Evolutionary conservation across 2,329 filamentous ascomycete species (phyloP).

Genomic region (Sarocladiaceae sp.): DNA sequence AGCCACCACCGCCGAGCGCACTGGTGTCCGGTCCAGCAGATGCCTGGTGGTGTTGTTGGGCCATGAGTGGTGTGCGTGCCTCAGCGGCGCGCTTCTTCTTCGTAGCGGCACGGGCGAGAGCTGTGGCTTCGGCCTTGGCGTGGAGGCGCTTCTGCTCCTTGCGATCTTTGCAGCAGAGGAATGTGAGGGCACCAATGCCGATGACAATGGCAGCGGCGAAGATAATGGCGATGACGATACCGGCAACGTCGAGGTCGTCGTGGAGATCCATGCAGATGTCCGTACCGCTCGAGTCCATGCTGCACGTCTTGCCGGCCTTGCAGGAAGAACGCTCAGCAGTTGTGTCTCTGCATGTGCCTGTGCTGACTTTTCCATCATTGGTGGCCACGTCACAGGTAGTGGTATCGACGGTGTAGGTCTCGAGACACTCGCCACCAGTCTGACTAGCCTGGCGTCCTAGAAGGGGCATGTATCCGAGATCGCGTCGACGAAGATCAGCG

Average conservation of each 20-base stretch:
- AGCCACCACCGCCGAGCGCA: constrained; percentile 19
- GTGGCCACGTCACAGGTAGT: constrained; percentile 35
- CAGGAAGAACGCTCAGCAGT: constrained; percentile 33
- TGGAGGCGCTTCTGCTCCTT: constrained; percentile 36
- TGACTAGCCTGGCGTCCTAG: constrained; percentile 14
- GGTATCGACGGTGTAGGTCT: constrained; percentile 28
- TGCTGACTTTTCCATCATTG: constrained; percentile 28
- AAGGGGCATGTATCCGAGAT: constrained; percentile 14
- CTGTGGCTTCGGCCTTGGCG: constrained; percentile 45
- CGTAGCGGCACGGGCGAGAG: constrained; percentile 43
- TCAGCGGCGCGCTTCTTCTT: constrained; percentile 35
- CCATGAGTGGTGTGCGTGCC: constrained; percentile 32
- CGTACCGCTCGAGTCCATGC: constrained; percentile 33
- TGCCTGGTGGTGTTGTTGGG: constrained; percentile 18
- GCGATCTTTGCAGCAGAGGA: constrained; percentile 49
- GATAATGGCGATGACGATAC: constrained; percentile 43
- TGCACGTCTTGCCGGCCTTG: constrained; percentile 42
- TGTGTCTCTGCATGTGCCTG: constrained; percentile 35
- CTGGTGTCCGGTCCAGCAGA: constrained; percentile 13
- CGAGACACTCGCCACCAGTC: constrained; percentile 30
- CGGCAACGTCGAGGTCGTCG: constrained; percentile 35
- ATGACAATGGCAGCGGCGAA: constrained; percentile 37
- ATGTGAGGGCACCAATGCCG: constrained; percentile 37
- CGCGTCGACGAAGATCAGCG: constrained; percentile 12
- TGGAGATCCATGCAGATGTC: constrained; percentile 35